Base-by-base conservation (phyloP, 495 filamentous ascomycete species). In the Oleoguttula mirabilis region DNA sequence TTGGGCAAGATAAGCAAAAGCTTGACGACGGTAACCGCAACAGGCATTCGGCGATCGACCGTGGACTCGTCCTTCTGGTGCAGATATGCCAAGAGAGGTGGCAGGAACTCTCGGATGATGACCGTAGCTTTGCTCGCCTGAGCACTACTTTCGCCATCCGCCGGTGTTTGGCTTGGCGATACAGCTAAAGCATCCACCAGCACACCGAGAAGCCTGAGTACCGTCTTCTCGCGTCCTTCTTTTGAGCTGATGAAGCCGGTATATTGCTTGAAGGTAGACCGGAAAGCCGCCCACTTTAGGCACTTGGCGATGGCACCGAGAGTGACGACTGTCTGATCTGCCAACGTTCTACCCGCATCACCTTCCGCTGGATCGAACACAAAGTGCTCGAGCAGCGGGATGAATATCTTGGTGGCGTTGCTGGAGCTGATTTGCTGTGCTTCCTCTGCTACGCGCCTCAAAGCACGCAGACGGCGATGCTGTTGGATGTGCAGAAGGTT, bases 371-470 rank as follows among this genome's bases (percentile, higher is more conserved):
- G 70, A 49, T 85, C 77, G 53, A 96, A 88, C 19, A 94, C 74
- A 54, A 94, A 95, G 57, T 94, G 86, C 55, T 99, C 90, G 14
- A 94, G 71, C 10, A 96, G 69, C 1, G 90, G 92, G 21, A 96
- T 70, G 56, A 96, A 85, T 58, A 94, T 80, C 30, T 88, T 77
- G 51, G 77, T 77, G 48, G 94, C 69, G 51, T 93, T 88, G 31
- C 73, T 72, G 52, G 82, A 80, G 33, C 69, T 69, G 19, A 95
- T 60, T 39, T 72, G 71, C 3, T 66, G 56, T 24, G 81, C 81
- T 39, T 78, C 76, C 10, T 61, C 61, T 34, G 82, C 77, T 15
- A 98, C 63, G 33, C 83, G 66, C 32, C 82, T 80, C 17, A 96
- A 61, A 8, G 92, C 90, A 43, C 84, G 75, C 20, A 90, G 71